Base-by-base conservation (phyloP, 306 rosid species). In the Pyrus bretschneideri region DNA sequence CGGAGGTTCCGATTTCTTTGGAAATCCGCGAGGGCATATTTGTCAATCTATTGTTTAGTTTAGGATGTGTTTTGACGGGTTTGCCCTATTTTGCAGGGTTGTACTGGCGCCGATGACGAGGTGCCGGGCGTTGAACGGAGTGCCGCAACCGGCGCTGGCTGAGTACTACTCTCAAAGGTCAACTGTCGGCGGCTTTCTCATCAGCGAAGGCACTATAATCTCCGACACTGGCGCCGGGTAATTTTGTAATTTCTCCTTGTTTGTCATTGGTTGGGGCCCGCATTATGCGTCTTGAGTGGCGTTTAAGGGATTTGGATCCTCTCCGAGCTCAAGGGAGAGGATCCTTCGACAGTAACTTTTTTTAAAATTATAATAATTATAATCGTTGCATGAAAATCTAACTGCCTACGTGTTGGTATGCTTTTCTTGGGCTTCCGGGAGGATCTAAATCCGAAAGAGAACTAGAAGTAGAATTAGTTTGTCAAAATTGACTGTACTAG, bases 71-170 rank as follows among this genome's bases (percentile, higher is more conserved):
- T 71, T 66, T 59, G 59, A 82, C 75, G 38, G 63, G 2, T 42
- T 55, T 58, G 75, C 18, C 29, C 54, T 64, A n/a, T 7, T 12
- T 54, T 29, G 44, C 84, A 88, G 91, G 82, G 87, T 88, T 68
- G 91, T 88, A 70, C 89, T 88, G 22, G 89, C 91, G 38, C 89
- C 91, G 18, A 74, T 88, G 91, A 88, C 91, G 4, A 81, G 91
- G 25, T 83, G 88, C 38, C 79, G 91, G 52, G 89, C 91, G 10
- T 72, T 83, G 85, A 72, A 81, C 57, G 86, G 86, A 44, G 61
- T 85, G 62, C 88, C 89, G 17, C 60, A 69, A 57, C 74, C 79
- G 33, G 88, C 88, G 25, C 61, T 83, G 35, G 85, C 77, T 2
- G 79, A 83, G 59, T 88, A 88, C 74, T 88, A 88, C 73, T 22